Conservation (phyloP, 805 yeast species). For the Starmera caribaea region DNA sequence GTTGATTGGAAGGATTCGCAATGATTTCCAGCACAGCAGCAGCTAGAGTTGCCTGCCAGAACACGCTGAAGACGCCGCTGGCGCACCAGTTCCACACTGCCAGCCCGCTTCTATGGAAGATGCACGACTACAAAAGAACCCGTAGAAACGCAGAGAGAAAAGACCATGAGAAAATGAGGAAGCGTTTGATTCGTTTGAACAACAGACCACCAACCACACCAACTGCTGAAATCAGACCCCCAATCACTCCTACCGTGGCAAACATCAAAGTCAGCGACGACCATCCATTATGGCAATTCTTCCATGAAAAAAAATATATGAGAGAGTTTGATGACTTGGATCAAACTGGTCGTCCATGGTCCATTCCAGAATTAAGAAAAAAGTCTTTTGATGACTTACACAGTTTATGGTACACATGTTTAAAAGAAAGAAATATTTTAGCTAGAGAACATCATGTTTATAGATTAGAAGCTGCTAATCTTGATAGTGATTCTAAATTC, state of each 20-base stretch:
- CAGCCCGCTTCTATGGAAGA: no score
- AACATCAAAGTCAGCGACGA: constrained; percentile 67
- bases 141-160: no score
- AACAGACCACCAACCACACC: no score
- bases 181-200: no score
- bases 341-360: constrained; percentile 68
- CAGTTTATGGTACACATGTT: constrained; percentile 77
- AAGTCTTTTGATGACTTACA: constrained; percentile 91
- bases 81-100: constrained; percentile 1
- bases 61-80: constrained; percentile 7
- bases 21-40: constrained; percentile 10
- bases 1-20: constrained; percentile 4
- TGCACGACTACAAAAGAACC: no score
- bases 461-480: constrained; percentile 29
- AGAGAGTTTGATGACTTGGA: constrained; percentile 48
- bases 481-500: constrained; percentile 14
- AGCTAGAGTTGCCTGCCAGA: constrained; percentile 7
- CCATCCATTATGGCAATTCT: constrained; percentile 95
- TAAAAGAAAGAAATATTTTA: constrained; percentile 73
- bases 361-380: constrained; percentile 77
- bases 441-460: constrained; percentile 66
- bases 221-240: constrained; percentile 47
- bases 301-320: constrained; percentile 50
- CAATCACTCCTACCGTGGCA: constrained; percentile 73
- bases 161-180: no score